Base-by-base conservation (phyloP, 768 basidiomycete genomes). In the Phylloporus scabripes region DNA sequence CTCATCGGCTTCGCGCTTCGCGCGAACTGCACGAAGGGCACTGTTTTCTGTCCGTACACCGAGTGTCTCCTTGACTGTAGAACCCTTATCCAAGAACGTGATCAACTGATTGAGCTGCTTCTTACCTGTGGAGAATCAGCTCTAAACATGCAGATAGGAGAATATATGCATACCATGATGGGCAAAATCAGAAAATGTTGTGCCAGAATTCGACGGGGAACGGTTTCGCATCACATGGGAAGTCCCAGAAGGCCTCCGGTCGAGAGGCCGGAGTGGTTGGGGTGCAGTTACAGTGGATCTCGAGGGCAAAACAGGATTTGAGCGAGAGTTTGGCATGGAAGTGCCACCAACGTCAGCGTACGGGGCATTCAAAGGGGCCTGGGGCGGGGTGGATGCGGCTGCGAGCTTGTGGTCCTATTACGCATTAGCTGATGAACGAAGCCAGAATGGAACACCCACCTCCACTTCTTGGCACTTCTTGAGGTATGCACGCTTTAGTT, bases 391-490 rank as follows among this genome's bases (percentile, higher is more conserved):
- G 1, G 71, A 60, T 0, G 74, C 63, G 3, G 75, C 72, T 31
- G 75, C 71, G 4, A 56, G 60, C 53, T 80, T 85, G 70, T 85
- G 74, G 54, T 90, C 88, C 88, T 91, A 57, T 36, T 12, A 42
- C 6, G 31, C 41, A 42, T 60, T 43, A 53, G 51, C 33, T 42
- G 45, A 44, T 14, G 50, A 53, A 26, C 11, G 41, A 39, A 48
- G 47, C 8, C 39, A 40, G 42, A 41, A 14, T 20, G 14, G 42
- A 34, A 37, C 26, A 26, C 56, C 72, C 53, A 90, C 92, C 75
- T 95, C 93, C 7, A 87, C 83, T 56, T 93, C 91, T 42, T 84
- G 81, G 62, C 88, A 91, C 67, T 90, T 93, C 71, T 84, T 90
- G 20, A 79, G 66, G 63, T 96, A 96, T 36, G 76, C 69, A 43